Conservation (phyloP, 2,329 filamentous ascomycete species). For the Pseudogymnoascus sp. region DNA sequence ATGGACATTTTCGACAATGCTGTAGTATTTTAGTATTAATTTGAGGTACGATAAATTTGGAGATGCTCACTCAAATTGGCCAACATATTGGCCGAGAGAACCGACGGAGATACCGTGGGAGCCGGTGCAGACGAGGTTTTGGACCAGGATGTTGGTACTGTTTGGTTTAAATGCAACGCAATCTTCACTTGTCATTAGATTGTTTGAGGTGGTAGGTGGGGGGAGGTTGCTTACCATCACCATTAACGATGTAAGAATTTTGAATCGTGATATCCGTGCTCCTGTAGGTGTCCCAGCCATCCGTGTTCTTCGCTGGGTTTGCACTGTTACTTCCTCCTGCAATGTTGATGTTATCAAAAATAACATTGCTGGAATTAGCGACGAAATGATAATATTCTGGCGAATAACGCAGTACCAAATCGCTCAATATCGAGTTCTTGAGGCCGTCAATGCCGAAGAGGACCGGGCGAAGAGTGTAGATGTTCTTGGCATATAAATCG, state of each 20-base stretch:
- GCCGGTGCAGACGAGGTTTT: slow-evolving; percentile 53
- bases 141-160: slow-evolving; percentile 48
- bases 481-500: slow-evolving; percentile 36
- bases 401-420: slow-evolving; percentile 53
- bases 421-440: slow-evolving; percentile 48
- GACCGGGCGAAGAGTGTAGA: slow-evolving; percentile 50
- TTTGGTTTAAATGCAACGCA: slow-evolving; percentile 61
- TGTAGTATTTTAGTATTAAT: slow-evolving; percentile 27
- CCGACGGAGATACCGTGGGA: slow-evolving; percentile 56
- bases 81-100: slow-evolving; percentile 50
- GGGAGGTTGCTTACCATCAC: slow-evolving; percentile 35
- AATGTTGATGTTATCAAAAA: slow-evolving; percentile 57
- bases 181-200: slow-evolving; percentile 29
- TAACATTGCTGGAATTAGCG: slow-evolving; percentile 55
- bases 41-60: neutral
- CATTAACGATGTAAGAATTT: slow-evolving; percentile 40
- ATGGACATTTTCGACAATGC: slow-evolving; percentile 52
- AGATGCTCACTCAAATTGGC: slow-evolving; percentile 13
- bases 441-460: slow-evolving; percentile 50
- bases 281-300: slow-evolving; percentile 55
- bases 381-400: slow-evolving; percentile 55
- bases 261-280: slow-evolving; percentile 54
- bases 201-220: neutral
- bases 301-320: slow-evolving; percentile 55
- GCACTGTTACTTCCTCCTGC: slow-evolving; percentile 42